A percentile compares a stretch with the other conserved stretches of the same genome.
These are phyloP conservation scores for Coemansia sp. DNA, from an alignment of 192 early-diverging fungal species.

Conservation along the genomic window DNA sequence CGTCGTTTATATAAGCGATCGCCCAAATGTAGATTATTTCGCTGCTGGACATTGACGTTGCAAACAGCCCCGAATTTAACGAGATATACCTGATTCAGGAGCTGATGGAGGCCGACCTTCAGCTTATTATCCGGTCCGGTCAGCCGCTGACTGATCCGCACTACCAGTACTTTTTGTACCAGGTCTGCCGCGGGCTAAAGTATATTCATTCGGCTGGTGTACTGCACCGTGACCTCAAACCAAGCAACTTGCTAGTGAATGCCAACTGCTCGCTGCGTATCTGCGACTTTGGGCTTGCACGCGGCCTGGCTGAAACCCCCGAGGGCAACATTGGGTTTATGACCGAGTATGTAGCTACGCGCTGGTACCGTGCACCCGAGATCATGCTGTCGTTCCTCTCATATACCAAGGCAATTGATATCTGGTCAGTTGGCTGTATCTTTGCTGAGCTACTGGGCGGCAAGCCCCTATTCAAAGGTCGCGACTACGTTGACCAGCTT, in stretches of 20 bases:
- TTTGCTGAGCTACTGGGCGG: conserved; percentile 96
- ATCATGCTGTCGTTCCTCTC: conserved; percentile 96
- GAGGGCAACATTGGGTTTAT: conserved; percentile 89
- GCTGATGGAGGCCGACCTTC: conserved; percentile 98
- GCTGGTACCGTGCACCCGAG: conserved; percentile 99
- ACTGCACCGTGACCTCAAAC: conserved; percentile 97
- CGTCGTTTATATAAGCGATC: not conserved
- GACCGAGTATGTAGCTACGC: conserved; percentile 99
- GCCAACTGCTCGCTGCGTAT: conserved; percentile 94
- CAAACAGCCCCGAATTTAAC: conserved; percentile 79
- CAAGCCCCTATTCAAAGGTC: conserved; percentile 93
- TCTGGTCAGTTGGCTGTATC: conserved; percentile 99
- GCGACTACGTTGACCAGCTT: conserved; percentile 97
- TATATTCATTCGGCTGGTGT: conserved; percentile 99
- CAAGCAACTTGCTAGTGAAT: conserved; percentile 84
- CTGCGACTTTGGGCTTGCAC: conserved; percentile 98
- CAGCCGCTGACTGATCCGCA: conserved; percentile 95
- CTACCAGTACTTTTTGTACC: conserved; percentile 99
- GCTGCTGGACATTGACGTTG: conserved; percentile 88
- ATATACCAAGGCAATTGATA: conserved; percentile 99
- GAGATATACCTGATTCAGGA: conserved; percentile 97
- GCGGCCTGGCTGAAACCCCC: conserved; percentile 80
- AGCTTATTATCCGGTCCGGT: conserved; percentile 90
- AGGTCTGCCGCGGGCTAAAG: conserved; percentile 94
- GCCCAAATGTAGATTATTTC: conserved; percentile 72